These are phyloP conservation scores for Sphenostylis stenocarpa DNA, from an alignment of 306 rosid species.

Conservation along the genomic window DNA sequence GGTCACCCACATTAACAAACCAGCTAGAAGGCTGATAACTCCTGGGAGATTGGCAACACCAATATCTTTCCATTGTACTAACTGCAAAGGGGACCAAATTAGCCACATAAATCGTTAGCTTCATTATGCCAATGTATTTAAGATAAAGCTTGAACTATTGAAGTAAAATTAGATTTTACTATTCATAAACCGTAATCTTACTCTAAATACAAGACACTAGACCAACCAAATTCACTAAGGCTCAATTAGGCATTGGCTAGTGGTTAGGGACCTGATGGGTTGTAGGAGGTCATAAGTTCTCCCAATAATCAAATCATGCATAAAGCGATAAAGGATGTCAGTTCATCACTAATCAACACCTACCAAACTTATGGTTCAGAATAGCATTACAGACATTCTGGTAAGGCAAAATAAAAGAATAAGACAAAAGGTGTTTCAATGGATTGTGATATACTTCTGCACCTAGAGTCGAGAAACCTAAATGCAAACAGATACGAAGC, in stretches of 20 bases:
- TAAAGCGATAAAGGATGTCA: background rate
- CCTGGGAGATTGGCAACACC: constrained; percentile 80
- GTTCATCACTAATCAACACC: background rate
- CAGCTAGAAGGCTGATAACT: constrained; percentile 75
- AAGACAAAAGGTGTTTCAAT: background rate
- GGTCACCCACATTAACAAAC: constrained; percentile 91
- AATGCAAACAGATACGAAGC: background rate
- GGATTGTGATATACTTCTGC: background rate
- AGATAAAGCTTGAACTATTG: constrained; percentile 7
- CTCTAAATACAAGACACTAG: background rate
- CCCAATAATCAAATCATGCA: background rate
- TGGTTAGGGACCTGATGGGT: background rate
- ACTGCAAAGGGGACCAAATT: constrained; percentile 48
- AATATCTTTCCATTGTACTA: constrained; percentile 64
- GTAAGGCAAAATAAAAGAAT: background rate
- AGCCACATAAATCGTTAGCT: constrained; percentile 5
- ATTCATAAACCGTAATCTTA: background rate
- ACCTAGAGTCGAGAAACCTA: background rate
- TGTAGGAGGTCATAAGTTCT: background rate
- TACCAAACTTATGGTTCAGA: background rate
- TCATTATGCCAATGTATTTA: constrained; percentile 4
- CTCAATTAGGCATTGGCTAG: background rate
- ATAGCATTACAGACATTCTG: background rate
- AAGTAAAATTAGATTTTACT: background rate
- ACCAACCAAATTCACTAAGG: background rate